Conservation (phyloP, 306 rosid species). For the Quercus glauca region DNA sequence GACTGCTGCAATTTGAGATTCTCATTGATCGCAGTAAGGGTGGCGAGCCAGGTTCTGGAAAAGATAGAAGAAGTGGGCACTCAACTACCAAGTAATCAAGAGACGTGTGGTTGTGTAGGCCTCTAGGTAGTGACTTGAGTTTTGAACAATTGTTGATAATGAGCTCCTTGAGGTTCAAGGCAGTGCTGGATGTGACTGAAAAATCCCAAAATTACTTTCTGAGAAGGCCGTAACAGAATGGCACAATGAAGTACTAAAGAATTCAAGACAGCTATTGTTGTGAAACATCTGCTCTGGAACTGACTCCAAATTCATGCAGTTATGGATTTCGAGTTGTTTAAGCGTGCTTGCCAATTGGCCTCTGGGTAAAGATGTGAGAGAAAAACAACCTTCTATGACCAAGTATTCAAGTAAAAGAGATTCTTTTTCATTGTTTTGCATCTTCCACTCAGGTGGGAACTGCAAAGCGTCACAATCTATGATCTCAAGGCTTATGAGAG, state of each 20-base stretch:
- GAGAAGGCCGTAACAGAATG: slow-evolving; percentile 19
- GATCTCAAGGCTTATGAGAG: slow-evolving; percentile 22
- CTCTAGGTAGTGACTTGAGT: slow-evolving; percentile 21
- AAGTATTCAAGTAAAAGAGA: slow-evolving; percentile 24
- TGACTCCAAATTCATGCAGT: slow-evolving; percentile 16
- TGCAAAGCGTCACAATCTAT: slow-evolving; percentile 26
- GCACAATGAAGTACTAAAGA: slow-evolving; percentile 15
- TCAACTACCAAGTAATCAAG: slow-evolving; percentile 24
- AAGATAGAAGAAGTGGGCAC: slow-evolving; percentile 24
- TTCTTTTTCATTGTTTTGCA: not conserved
- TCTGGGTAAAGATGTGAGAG: slow-evolving; percentile 22
- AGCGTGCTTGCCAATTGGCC: slow-evolving; percentile 26
- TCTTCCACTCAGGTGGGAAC: slow-evolving; percentile 22
- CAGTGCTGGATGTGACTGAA: not conserved
- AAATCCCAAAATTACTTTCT: slow-evolving; percentile 9
- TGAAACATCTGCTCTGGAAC: slow-evolving; percentile 12
- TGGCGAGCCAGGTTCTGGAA: slow-evolving; percentile 23
- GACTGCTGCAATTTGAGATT: slow-evolving; percentile 16
- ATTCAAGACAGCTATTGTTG: slow-evolving; percentile 13
- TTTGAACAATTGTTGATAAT: slow-evolving; percentile 18
- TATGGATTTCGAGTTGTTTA: slow-evolving; percentile 23
- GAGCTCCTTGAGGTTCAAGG: slow-evolving; percentile 26
- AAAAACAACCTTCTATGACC: slow-evolving; percentile 31
- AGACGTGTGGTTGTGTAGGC: slow-evolving; percentile 18
- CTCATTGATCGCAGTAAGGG: slow-evolving; percentile 8